Conservation (phyloP, 2,329 filamentous ascomycete species). For the Claviceps pusilla region DNA sequence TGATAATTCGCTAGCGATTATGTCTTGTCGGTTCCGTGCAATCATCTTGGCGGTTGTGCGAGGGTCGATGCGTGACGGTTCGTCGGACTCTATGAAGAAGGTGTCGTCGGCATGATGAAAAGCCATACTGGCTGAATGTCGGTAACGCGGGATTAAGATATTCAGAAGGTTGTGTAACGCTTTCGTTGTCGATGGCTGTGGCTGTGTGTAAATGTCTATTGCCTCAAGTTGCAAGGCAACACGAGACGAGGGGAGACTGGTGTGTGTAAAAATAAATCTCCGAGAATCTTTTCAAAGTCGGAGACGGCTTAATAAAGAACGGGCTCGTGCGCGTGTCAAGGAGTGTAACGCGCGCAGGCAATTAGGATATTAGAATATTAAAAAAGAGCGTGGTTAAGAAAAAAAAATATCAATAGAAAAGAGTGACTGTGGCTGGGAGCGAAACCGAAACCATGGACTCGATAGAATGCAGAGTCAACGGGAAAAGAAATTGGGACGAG, state of each 20-base stretch:
- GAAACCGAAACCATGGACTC: conserved; percentile 29
- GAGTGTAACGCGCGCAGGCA: conserved; percentile 27
- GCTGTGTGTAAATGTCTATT: neutral
- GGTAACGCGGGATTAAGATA: neutral
- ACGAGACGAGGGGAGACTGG: too few relatives aligned
- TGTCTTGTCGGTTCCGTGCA: conserved; percentile 70
- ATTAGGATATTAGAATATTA: conserved; percentile 43
- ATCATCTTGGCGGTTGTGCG: conserved; percentile 66
- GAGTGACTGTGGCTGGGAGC: conserved; percentile 41
- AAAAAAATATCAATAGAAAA: conserved; percentile 29
- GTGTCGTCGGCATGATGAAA: conserved; percentile 28
- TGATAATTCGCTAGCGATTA: conserved; percentile 79
- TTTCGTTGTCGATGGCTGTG: neutral
- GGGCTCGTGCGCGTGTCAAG: conserved; percentile 13
- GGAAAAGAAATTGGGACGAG: conserved; percentile 28
- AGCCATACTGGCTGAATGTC: conserved; percentile 28
- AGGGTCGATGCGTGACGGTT: conserved; percentile 46
- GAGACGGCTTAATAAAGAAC: conserved; percentile 26
- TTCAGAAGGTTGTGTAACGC: conserved; percentile 5
- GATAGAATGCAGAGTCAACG: conserved; percentile 14
- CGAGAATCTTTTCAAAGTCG: conserved; percentile 30
- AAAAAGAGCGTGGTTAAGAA: conserved; percentile 37
- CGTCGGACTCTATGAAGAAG: conserved; percentile 43
- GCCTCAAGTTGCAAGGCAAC: neutral
- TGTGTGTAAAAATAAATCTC: too few relatives aligned